Evolutionary conservation across 306 rosid species (phyloP).

Genomic region (Alnus rubra): DNA sequence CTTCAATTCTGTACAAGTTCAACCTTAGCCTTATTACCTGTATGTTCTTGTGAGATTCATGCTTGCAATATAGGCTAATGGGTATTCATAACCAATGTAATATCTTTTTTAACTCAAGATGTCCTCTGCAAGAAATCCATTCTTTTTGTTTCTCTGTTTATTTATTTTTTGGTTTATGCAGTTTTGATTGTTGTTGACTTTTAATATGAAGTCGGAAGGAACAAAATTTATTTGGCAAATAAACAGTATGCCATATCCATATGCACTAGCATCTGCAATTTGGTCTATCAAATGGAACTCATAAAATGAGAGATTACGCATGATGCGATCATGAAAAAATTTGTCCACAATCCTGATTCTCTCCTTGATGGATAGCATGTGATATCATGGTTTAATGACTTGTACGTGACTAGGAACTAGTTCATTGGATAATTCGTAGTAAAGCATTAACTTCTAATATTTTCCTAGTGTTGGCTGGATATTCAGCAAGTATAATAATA

Average conservation of each 20-base stretch:
- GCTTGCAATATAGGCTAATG: not conserved
- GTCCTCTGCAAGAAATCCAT: not conserved
- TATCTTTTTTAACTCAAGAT: not conserved
- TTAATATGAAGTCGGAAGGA: not conserved
- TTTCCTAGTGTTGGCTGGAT: not conserved
- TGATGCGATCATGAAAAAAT: not conserved
- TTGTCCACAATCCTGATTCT: not conserved
- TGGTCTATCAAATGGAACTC: not conserved
- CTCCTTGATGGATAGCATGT: not conserved
- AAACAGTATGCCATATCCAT: not conserved
- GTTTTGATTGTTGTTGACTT: not conserved
- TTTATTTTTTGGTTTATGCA: not conserved
- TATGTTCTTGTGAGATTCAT: not conserved
- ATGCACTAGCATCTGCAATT: not conserved
- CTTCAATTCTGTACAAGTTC: not conserved
- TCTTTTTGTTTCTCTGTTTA: not conserved
- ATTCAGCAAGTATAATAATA: too few species aligned
- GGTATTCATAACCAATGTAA: not conserved
- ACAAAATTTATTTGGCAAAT: not conserved
- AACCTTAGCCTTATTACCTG: not conserved
- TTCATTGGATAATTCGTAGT: not conserved
- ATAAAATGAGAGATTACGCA: not conserved
- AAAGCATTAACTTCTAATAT: not conserved
- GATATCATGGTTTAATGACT: not conserved
- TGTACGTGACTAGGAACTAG: not conserved